Conservation (phyloP, 257 asterid species). For the Capsicum rhomboideum region DNA sequence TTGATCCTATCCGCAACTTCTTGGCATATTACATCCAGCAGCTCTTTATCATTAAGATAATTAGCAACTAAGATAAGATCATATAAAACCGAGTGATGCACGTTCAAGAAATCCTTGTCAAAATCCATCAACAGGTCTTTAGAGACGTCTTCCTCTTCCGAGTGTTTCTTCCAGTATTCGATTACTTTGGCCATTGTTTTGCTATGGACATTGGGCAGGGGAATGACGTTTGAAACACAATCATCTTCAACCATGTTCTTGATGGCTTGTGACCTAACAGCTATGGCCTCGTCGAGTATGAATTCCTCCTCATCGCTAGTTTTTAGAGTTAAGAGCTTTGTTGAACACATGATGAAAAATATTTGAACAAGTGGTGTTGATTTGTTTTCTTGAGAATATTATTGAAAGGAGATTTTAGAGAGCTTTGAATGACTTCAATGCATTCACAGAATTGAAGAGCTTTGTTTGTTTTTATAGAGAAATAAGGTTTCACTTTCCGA, state of each 20-base stretch:
- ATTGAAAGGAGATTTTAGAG: too few species aligned
- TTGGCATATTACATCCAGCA: not conserved
- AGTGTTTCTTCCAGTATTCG: not conserved
- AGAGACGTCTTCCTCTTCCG: not conserved
- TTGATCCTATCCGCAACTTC: not conserved
- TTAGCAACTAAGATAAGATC: not conserved
- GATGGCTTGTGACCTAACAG: not conserved
- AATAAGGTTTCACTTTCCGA: too few species aligned
- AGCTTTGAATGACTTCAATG: too few species aligned
- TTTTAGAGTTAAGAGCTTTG: not conserved
- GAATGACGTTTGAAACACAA: not conserved
- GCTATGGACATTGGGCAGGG: not conserved
- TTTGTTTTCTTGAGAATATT: not conserved
- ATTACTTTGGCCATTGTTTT: not conserved
- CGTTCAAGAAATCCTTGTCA: not conserved
- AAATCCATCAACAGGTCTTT: not conserved
- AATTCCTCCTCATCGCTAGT: not conserved
- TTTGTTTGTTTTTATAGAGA: too few species aligned
- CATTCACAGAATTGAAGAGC: too few species aligned
- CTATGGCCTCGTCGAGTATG: not conserved
- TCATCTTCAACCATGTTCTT: not conserved
- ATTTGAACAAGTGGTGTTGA: not conserved
- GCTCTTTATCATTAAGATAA: not conserved
- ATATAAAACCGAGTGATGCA: not conserved
- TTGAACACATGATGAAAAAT: not conserved